phyloP scores from a whole-genome alignment of 306 rosid species.

The Spatholobus suberectus region DNA sequence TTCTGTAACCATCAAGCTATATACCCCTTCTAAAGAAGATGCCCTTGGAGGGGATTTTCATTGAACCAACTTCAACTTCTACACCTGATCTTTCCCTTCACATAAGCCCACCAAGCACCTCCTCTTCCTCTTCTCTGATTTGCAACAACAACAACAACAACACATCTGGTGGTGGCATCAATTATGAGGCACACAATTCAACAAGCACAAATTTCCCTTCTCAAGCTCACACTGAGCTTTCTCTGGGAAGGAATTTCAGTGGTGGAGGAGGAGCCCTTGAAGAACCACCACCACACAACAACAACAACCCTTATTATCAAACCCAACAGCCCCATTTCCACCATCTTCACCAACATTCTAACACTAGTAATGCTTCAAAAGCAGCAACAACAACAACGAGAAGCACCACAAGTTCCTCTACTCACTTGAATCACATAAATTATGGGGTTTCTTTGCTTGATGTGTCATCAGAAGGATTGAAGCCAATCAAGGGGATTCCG shows the following conservation, averaged over 20 bases:
- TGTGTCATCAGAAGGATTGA: constrained; percentile 57
- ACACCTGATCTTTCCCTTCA: constrained; percentile 94
- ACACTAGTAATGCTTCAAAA: background rate
- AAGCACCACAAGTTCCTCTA: background rate
- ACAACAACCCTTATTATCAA: constrained; percentile 40
- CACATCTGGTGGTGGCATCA: background rate
- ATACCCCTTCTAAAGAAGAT: constrained; percentile 53
- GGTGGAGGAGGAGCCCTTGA: constrained; percentile 32
- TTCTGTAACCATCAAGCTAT: constrained; percentile 8
- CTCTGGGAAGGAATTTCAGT: constrained; percentile 61
- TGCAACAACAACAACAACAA: too few relatives aligned
- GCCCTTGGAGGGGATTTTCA: constrained; percentile 93
- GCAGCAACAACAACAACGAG: background rate
- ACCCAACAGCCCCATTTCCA: constrained; percentile 31
- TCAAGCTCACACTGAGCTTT: constrained; percentile 75
- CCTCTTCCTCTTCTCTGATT: constrained; percentile 50
- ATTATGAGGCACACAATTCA: constrained; percentile 38
- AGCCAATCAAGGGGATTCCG: constrained; percentile 90
- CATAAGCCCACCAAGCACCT: constrained; percentile 71
- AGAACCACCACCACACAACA: constrained; percentile 21
- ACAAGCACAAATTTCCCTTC: constrained; percentile 18
- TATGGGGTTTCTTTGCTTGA: constrained; percentile 65
- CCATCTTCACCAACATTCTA: constrained; percentile 30
- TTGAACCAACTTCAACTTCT: constrained; percentile 67
- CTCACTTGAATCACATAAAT: constrained; percentile 43